These are phyloP conservation scores for Acanthamoeba lenticulata DNA, from an alignment of 208 protist genomes.

Conservation along the genomic window DNA sequence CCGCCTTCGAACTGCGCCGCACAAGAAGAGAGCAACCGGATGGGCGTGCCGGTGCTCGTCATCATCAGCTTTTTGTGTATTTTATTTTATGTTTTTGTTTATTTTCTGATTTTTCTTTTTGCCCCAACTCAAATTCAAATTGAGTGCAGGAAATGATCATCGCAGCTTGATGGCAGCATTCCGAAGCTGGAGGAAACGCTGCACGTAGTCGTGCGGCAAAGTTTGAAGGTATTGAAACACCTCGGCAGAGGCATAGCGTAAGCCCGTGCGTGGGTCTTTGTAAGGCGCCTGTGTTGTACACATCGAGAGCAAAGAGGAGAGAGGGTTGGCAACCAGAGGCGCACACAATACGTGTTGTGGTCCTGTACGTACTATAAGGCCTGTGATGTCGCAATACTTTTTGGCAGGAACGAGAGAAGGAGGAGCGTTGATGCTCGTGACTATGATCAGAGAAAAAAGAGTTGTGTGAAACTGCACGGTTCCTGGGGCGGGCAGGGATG, in stretches of 20 bases:
- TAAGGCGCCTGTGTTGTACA: slow-evolving; percentile 56
- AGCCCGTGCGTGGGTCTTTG: not conserved
- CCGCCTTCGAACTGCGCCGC: no score
- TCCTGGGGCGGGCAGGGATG: not conserved
- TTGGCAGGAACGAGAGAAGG: slow-evolving; percentile 60
- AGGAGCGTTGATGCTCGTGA: slow-evolving; percentile 56
- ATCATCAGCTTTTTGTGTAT: no score
- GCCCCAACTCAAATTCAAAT: no score
- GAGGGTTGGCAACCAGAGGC: no score
- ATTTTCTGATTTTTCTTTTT: no score
- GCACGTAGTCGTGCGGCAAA: slow-evolving; percentile 3
- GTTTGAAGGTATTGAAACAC: slow-evolving; percentile 45
- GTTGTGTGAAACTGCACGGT: not conserved
- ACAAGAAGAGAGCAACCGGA: no score
- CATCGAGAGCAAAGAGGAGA: no score
- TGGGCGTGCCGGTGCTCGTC: no score
- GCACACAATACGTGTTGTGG: no score
- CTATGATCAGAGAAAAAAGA: not conserved
- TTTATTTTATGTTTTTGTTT: no score
- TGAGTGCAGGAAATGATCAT: no score
- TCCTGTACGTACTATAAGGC: not conserved
- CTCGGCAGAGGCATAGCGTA: not conserved
- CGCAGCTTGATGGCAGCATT: slow-evolving; percentile 43
- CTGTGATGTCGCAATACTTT: slow-evolving; percentile 69
- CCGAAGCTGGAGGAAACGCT: slow-evolving; percentile 24